These are phyloP conservation scores for Phlegmacium glaucopus DNA, from an alignment of 768 basidiomycete genomes.

Conservation along the genomic window DNA sequence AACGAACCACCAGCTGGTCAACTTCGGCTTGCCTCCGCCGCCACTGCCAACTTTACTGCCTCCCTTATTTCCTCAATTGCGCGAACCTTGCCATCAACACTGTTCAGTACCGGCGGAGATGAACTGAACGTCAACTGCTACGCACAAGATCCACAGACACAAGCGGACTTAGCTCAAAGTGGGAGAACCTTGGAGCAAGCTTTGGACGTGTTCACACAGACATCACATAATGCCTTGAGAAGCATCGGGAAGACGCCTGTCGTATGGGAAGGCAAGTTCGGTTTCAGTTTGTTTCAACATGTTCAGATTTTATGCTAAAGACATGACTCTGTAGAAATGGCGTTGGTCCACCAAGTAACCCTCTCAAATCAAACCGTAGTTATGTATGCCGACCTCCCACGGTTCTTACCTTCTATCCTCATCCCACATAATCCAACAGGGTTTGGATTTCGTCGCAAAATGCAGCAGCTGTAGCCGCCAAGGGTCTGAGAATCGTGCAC, in stretches of 20 bases:
- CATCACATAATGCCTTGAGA: slow-evolving; percentile 54
- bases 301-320: slow-evolving; percentile 22
- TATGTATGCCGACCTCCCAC: slow-evolving; percentile 34
- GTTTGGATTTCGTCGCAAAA: slow-evolving; percentile 72
- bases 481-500: slow-evolving; percentile 63
- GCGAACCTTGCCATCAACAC: slow-evolving; percentile 46
- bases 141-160: slow-evolving; percentile 54
- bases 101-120: slow-evolving; percentile 82
- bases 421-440: slow-evolving; percentile 31
- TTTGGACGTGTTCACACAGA: slow-evolving; percentile 56
- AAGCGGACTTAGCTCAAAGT: slow-evolving; percentile 44
- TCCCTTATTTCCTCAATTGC: slow-evolving; percentile 53
- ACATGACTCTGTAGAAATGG: slow-evolving; percentile 59
- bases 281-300: not conserved
- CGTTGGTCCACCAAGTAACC: slow-evolving; percentile 48
- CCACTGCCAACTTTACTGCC: slow-evolving; percentile 57
- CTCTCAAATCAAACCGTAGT: slow-evolving; percentile 51
- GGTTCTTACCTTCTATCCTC: not conserved
- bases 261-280: slow-evolving; percentile 68
- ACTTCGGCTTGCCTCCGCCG: slow-evolving; percentile 63
- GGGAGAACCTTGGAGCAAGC: slow-evolving; percentile 61
- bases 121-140: slow-evolving; percentile 74
- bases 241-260: slow-evolving; percentile 67
- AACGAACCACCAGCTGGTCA: slow-evolving; percentile 82
- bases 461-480: slow-evolving; percentile 54